phyloP scores from a whole-genome alignment of 352 stramenopile genomes.

The Phytophthora crassamura region DNA sequence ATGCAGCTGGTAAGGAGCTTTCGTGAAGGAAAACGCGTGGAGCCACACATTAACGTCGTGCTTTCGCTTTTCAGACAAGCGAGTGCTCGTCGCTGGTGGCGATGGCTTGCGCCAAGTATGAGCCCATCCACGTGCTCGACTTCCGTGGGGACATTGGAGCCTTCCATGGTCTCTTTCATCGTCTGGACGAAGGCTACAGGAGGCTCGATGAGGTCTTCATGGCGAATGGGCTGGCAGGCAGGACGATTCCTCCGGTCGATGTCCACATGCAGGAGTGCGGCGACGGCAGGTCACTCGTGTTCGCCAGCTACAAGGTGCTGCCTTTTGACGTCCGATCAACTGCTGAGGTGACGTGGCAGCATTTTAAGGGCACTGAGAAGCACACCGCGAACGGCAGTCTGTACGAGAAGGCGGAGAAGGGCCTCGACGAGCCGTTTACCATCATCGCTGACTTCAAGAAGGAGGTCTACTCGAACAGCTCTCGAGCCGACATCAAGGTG shows the following conservation, averaged over 20 bases:
- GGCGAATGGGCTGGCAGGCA: slow-evolving; percentile 25
- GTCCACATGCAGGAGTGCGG: slow-evolving; percentile 19
- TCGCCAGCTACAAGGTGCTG: slow-evolving; percentile 36
- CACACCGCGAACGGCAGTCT: slow-evolving; percentile 29
- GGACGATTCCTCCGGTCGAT: slow-evolving; percentile 19
- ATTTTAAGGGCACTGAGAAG: slow-evolving; percentile 40
- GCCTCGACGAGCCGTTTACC: slow-evolving; percentile 39
- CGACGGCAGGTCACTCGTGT: slow-evolving; percentile 25
- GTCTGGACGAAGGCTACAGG: slow-evolving; percentile 21
- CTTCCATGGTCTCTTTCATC: slow-evolving; percentile 30
- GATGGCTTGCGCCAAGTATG: neutral
- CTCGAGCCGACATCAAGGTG: slow-evolving; percentile 49
- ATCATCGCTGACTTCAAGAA: slow-evolving; percentile 61
- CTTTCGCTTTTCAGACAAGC: slow-evolving; percentile 13
- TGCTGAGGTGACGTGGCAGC: slow-evolving; percentile 26
- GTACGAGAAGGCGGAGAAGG: slow-evolving; percentile 38
- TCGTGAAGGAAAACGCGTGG: neutral
- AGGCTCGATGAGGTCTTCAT: slow-evolving; percentile 30
- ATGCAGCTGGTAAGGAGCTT: slow-evolving; percentile 19
- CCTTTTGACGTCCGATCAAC: slow-evolving; percentile 27
- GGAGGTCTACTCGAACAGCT: slow-evolving; percentile 46
- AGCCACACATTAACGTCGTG: neutral
- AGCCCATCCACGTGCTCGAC: slow-evolving; percentile 18
- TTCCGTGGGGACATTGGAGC: slow-evolving; percentile 20
- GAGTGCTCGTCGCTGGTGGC: slow-evolving; percentile 26